Conservation (phyloP, 208 protist species). For the Trypanosomatidae sp. region DNA sequence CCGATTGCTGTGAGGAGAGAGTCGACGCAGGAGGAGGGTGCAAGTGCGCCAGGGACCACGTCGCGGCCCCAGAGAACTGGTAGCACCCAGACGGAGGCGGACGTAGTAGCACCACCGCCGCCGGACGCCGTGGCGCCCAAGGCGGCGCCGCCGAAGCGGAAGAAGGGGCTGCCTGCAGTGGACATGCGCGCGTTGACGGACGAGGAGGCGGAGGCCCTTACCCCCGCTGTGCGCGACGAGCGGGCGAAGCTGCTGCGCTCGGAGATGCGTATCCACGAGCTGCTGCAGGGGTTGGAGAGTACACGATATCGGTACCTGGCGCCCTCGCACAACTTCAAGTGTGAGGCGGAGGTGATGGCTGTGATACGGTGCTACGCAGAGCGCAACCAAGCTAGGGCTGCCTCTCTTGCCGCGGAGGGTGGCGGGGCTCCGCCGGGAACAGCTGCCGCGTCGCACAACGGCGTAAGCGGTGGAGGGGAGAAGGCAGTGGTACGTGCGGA, state of each 20-base stretch:
- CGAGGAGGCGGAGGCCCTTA: slow-evolving; percentile 35
- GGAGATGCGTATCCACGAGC: slow-evolving; percentile 59
- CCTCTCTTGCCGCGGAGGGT: not conserved
- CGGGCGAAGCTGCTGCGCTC: slow-evolving; percentile 60
- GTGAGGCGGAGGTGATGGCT: slow-evolving; percentile 53
- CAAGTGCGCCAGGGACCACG: not conserved
- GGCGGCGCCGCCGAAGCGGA: slow-evolving; percentile 24
- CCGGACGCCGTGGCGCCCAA: slow-evolving; percentile 2
- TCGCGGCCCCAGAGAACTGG: not conserved
- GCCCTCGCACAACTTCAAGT: slow-evolving; percentile 50
- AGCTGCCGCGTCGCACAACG: not conserved
- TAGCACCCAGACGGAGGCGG: slow-evolving; percentile 14
- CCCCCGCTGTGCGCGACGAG: slow-evolving; percentile 48
- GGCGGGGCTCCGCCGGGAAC: not conserved
- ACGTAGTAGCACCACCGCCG: slow-evolving; percentile 5
- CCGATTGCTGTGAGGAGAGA: slow-evolving; percentile 16
- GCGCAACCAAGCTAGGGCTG: slow-evolving; percentile 18
- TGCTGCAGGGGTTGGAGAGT: slow-evolving; percentile 73
- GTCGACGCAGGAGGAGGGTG: not conserved
- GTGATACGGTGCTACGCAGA: slow-evolving; percentile 70
- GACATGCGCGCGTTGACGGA: slow-evolving; percentile 43
- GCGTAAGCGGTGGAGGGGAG: not conserved
- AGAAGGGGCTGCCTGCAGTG: slow-evolving; percentile 49
- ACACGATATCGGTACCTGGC: slow-evolving; percentile 73
- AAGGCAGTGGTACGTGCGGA: slow-evolving; percentile 26